Percentiles rank a stretch among this genome's conserved stretches.
These are phyloP conservation scores for Chenopodium quinoa DNA, from an alignment of 148 eudicot species.

Conservation along the genomic window DNA sequence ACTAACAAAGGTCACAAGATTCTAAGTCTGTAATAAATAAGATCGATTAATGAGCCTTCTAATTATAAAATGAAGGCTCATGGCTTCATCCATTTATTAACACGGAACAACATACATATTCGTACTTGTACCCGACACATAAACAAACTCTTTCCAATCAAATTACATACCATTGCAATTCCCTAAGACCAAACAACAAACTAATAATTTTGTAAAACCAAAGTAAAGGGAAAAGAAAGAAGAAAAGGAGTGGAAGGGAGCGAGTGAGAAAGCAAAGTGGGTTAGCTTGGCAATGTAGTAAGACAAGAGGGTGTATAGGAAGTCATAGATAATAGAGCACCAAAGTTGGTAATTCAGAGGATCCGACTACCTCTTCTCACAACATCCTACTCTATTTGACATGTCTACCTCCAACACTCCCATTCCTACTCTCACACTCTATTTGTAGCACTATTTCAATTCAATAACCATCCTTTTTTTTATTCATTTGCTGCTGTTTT, in stretches of 20 bases:
- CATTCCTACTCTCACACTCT: background rate
- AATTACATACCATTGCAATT: background rate
- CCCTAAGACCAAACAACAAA: background rate
- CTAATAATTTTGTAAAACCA: too few species aligned
- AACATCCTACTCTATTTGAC: background rate
- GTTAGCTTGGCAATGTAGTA: background rate
- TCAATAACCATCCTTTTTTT: too few species aligned
- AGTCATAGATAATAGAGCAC: background rate
- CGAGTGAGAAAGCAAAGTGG: background rate
- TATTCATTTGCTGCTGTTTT: too few species aligned
- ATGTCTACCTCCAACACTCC: background rate
- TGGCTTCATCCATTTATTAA: too few species aligned
- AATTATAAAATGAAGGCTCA: too few species aligned
- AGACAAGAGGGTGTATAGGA: slow-evolving; percentile 3
- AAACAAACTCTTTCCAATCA: background rate
- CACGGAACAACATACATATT: background rate
- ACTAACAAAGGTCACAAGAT: too few species aligned
- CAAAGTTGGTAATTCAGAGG: slow-evolving; percentile 7
- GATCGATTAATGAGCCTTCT: too few species aligned
- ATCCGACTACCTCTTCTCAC: background rate
- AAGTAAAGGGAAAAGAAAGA: background rate
- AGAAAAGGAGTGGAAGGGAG: background rate
- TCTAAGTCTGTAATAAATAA: too few species aligned
- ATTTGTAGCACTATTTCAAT: background rate
- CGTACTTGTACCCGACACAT: background rate